phyloP scores from a whole-genome alignment of 2,329 filamentous ascomycete species.

The Neoscytalidium dimidiatum region DNA sequence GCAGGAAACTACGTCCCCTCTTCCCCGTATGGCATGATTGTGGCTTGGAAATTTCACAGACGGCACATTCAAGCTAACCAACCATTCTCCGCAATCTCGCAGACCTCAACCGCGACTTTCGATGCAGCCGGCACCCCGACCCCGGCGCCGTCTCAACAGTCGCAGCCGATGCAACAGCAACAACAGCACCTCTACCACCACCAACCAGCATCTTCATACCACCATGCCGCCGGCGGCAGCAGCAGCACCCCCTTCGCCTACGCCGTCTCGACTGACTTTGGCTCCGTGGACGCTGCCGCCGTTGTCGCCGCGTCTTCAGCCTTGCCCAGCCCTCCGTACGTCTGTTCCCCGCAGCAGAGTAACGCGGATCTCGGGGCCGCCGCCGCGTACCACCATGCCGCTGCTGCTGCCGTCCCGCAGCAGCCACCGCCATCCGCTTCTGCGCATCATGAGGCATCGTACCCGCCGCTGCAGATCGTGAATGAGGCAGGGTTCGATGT shows the following conservation, averaged over 20 bases:
- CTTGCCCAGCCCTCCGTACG: constrained; percentile 25
- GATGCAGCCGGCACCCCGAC: constrained; percentile 31
- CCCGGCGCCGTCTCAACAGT: background rate
- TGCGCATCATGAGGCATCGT: background rate
- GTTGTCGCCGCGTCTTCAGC: constrained; percentile 26
- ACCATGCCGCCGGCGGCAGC: no score
- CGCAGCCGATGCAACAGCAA: constrained; percentile 1
- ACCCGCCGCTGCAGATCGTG: constrained; percentile 13
- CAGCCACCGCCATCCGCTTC: no score
- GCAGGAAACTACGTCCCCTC: background rate
- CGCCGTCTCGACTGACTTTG: constrained; percentile 40
- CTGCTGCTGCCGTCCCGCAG: no score
- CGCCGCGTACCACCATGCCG: background rate
- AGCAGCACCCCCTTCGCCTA: constrained; percentile 32
- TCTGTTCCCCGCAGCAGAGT: constrained; percentile 36
- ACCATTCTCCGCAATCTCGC: constrained; percentile 13
- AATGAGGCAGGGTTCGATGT: constrained; percentile 10
- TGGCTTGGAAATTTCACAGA: background rate
- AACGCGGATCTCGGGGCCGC: constrained; percentile 27
- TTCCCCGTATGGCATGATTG: background rate
- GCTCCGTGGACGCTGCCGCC: constrained; percentile 37
- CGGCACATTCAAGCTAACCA: background rate
- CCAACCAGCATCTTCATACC: constrained; percentile 27
- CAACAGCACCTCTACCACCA: constrained; percentile 16
- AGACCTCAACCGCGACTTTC: constrained; percentile 37